Base-by-base conservation (phyloP, 345 rosid species). In the Carallia brachiata region DNA sequence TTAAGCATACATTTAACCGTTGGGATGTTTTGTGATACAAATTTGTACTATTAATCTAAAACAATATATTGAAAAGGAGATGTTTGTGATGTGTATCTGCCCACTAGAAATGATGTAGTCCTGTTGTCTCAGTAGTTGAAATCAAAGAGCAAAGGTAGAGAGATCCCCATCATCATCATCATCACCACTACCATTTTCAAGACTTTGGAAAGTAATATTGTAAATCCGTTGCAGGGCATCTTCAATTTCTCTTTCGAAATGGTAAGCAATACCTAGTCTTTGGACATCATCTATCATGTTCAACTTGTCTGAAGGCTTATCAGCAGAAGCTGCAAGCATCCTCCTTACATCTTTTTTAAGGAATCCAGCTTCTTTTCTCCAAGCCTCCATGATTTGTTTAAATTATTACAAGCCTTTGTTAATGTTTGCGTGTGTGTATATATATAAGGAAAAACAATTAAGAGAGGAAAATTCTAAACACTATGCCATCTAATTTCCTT, bases 51-150 rank as follows among this genome's bases (percentile, higher is more conserved):
- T 23, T 23, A 23, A 23, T 23, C 23, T 23, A 23, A 23, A 23
- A 23, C 23, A 23, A 23, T 23, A 23, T 23, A 23, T 23, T 23
- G 23, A 23, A 23, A 32, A 44, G 12, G 13, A 2, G 50, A 44
- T 10, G 15, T 44, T 44, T 1, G 16, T 2, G 52, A 65, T n/a
- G 6, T 1, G 52, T 1, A 4, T 13, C 1, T 67, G 66, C 72
- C 73, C 80, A 1, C 50, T 13, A 0, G 75, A 56, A 55, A 70
- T 70, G 13, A n/a, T 15, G 18, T 44, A 37, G 8, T 80, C 78
- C 4, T 70, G 74, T 40, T 79, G 63, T 28, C 79, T 57, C 9
- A 75, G 66, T 44, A 75, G 18, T 4, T 69, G 77, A 63, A 79
- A 79, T 31, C 64, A 61, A 36, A 75, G 71, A 53, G 83, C 70